A percentile compares a stretch with the other conserved stretches of the same genome.
These are phyloP conservation scores for Choanephora cucurbitarum DNA, from an alignment of 371 early-diverging fungal species.

Conservation along the genomic window DNA sequence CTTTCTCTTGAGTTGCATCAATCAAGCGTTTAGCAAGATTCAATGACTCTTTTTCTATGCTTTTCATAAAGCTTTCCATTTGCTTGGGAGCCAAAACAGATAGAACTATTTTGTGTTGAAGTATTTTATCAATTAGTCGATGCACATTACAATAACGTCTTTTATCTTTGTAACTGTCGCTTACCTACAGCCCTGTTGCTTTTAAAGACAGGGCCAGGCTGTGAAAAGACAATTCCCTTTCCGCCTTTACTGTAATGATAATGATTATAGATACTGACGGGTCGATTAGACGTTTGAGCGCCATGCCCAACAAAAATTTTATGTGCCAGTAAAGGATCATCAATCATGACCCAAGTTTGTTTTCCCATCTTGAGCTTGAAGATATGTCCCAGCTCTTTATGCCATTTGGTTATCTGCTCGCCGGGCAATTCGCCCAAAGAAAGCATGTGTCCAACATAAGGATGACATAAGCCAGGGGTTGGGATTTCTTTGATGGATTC, in stretches of 20 bases:
- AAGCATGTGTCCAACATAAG: constrained; percentile 6
- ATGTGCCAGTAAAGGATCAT: constrained; percentile 3
- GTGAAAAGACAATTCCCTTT: constrained; percentile 1
- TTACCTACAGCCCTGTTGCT: constrained; percentile 5
- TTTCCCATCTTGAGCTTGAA: constrained; percentile 4
- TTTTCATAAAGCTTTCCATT: not conserved
- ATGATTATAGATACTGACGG: not conserved
- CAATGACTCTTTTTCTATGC: not conserved
- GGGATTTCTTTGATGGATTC: not conserved
- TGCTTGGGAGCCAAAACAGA: not conserved
- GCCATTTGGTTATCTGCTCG: constrained; percentile 1
- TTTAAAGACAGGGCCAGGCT: not conserved
- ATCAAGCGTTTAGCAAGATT: not conserved
- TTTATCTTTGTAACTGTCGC: no score
- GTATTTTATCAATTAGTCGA: no score
- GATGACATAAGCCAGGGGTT: not conserved
- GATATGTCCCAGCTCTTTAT: constrained; percentile 8
- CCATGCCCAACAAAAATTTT: not conserved
- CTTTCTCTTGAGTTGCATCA: not conserved
- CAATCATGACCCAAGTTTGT: constrained; percentile 8
- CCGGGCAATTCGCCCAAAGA: not conserved
- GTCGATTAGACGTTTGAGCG: not conserved
- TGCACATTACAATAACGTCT: no score
- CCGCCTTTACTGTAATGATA: not conserved
- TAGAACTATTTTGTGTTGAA: not conserved